Evolutionary conservation across 257 asterid genomes (phyloP).

Genomic region (Jacaranda mimosifolia): DNA sequence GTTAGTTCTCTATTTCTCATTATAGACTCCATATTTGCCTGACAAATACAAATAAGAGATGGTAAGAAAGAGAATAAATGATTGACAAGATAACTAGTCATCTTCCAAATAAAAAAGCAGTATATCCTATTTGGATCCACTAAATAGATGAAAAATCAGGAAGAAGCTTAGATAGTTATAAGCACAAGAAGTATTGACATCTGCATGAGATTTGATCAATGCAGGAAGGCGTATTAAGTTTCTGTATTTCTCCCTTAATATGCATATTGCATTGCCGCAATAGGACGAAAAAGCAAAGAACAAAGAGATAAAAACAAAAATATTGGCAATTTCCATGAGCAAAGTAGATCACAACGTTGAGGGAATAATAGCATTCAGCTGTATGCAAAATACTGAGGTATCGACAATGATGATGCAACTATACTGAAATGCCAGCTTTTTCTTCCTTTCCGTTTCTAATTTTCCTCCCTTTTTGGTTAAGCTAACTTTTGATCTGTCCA

Average conservation of each 20-base stretch:
- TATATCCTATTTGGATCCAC: slow-evolving; percentile 20
- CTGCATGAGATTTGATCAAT: slow-evolving; percentile 23
- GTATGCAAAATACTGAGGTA: slow-evolving; percentile 22
- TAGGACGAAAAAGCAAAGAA: slow-evolving; percentile 11
- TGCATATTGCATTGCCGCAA: slow-evolving; percentile 6
- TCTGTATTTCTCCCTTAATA: slow-evolving; percentile 10
- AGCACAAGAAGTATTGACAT: slow-evolving; percentile 34
- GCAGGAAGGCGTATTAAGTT: slow-evolving; percentile 22
- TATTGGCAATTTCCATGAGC: slow-evolving; percentile 22
- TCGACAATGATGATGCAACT: slow-evolving; percentile 20
- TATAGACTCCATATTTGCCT: slow-evolving; percentile 90
- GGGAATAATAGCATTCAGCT: slow-evolving; percentile 31
- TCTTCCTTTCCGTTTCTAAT: slow-evolving; percentile 8
- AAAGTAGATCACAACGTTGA: slow-evolving; percentile 16
- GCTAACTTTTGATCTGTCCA: slow-evolving; percentile 17
- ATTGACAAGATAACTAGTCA: slow-evolving; percentile 26
- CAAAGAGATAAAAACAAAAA: neutral
- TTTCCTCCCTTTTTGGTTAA: neutral
- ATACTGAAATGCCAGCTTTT: slow-evolving; percentile 15
- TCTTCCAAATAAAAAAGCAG: slow-evolving; percentile 26
- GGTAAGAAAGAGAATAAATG: slow-evolving; percentile 27
- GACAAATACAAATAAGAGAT: slow-evolving; percentile 36
- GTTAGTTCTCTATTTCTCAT: slow-evolving; percentile 97
- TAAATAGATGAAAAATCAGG: slow-evolving; percentile 21
- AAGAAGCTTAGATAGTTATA: slow-evolving; percentile 9